These are phyloP conservation scores for Phytophthora pinifolia DNA, from an alignment of 352 stramenopile genomes.

Conservation along the genomic window DNA sequence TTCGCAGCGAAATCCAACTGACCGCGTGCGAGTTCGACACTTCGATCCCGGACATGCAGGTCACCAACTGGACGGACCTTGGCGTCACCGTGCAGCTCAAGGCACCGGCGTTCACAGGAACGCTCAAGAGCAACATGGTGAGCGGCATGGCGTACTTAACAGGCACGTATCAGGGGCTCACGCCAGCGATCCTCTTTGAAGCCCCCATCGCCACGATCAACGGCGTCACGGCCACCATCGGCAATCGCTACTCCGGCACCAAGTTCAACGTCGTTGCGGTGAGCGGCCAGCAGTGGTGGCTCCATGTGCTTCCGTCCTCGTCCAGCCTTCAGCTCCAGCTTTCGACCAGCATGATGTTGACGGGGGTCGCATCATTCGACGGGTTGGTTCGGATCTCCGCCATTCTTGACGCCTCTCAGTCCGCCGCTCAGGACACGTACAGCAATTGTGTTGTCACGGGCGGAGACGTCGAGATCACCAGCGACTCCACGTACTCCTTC, in stretches of 20 bases:
- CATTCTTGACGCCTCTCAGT: conserved; percentile 40
- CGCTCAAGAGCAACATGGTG: conserved; percentile 51
- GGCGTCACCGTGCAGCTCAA: conserved; percentile 58
- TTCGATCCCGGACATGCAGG: conserved; percentile 42
- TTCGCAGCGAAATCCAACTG: conserved; percentile 63
- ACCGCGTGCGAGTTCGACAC: conserved; percentile 55
- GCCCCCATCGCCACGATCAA: conserved; percentile 63
- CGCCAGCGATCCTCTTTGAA: conserved; percentile 50
- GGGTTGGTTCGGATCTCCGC: conserved; percentile 47
- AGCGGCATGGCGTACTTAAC: conserved; percentile 79
- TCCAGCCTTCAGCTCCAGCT: conserved; percentile 37
- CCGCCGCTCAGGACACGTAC: conserved; percentile 58
- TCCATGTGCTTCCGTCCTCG: conserved; percentile 43
- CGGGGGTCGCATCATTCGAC: conserved; percentile 33
- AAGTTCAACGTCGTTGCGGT: conserved; percentile 56
- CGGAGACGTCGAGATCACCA: conserved; percentile 40
- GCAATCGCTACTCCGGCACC: conserved; percentile 31
- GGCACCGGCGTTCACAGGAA: conserved; percentile 20
- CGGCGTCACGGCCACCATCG: conserved; percentile 24
- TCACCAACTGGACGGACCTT: conserved; percentile 66
- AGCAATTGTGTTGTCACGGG: conserved; percentile 65
- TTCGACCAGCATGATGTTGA: conserved; percentile 50
- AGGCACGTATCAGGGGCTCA: conserved; percentile 51
- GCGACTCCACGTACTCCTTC: conserved; percentile 55
- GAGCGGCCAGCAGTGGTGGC: conserved; percentile 55